A percentile compares a stretch with the other conserved stretches of the same genome.
Evolutionary conservation across 1,284 basidiomycete species (phyloP).

Genomic region (Cutaneotrichosporon dermatis): DNA sequence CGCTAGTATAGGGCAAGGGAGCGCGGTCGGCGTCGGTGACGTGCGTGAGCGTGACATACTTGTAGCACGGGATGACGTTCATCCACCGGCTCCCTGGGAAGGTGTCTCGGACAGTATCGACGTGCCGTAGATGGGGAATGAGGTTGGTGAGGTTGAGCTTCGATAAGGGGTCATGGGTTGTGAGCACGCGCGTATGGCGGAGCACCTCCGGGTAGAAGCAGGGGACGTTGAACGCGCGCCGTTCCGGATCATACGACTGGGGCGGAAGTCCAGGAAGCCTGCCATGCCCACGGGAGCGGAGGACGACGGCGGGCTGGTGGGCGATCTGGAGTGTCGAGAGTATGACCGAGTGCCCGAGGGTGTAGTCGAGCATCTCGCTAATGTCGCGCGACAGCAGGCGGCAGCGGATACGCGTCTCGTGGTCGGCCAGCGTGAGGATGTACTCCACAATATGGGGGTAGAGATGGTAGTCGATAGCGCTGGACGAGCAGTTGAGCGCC

Average conservation of each 20-base stretch:
- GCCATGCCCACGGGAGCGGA: neutral
- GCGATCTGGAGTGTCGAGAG: neutral
- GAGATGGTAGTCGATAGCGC: neutral
- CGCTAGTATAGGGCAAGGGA: neutral
- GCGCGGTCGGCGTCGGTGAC: neutral
- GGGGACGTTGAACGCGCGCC: neutral
- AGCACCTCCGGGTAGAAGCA: neutral
- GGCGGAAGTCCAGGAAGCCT: neutral
- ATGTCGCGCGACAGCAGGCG: neutral
- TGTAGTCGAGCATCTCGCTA: neutral
- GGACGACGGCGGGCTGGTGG: neutral
- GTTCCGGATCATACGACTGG: neutral
- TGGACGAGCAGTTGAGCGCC: neutral
- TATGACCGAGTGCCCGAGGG: neutral
- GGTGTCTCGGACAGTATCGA: neutral
- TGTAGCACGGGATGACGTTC: neutral
- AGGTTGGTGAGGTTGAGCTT: neutral
- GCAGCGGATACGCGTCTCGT: conserved; percentile 1
- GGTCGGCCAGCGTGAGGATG: neutral
- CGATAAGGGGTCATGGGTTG: neutral
- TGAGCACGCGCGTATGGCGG: neutral
- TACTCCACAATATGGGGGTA: neutral
- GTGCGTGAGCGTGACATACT: conserved; percentile 3
- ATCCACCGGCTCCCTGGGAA: neutral
- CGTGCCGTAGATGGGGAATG: neutral